phyloP scores from a whole-genome alignment of 495 filamentous ascomycete genomes.

The Annulohypoxylon maeteangense region DNA sequence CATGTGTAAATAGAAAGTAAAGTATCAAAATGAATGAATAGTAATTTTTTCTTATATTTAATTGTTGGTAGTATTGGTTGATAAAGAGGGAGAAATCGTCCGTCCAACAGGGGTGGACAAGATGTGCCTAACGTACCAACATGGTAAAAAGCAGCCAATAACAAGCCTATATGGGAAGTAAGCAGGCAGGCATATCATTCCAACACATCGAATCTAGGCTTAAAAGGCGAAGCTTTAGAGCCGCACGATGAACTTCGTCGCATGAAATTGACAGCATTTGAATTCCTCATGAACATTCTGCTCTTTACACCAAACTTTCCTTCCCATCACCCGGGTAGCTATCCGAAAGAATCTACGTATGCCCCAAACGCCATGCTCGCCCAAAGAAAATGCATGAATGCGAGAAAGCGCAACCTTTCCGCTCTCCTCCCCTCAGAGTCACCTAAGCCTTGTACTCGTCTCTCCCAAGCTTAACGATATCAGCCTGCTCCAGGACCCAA shows the following conservation, averaged over 20 bases:
- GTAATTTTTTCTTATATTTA: not conserved
- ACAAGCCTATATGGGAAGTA: not conserved
- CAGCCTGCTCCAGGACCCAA: slow-evolving; percentile 59
- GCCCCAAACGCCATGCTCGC: slow-evolving; percentile 16
- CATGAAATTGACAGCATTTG: not conserved
- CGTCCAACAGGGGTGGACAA: not conserved
- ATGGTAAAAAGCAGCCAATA: slow-evolving; percentile 4
- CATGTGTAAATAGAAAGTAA: not conserved
- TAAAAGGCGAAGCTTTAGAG: slow-evolving; percentile 3
- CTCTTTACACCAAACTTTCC: not conserved
- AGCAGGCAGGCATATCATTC: not conserved
- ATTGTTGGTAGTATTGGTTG: not conserved
- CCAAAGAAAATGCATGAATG: slow-evolving; percentile 1
- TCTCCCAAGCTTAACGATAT: slow-evolving; percentile 62
- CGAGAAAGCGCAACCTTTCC: not conserved
- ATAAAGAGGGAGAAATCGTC: not conserved
- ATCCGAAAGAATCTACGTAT: slow-evolving; percentile 9
- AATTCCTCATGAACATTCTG: not conserved
- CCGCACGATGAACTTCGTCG: not conserved
- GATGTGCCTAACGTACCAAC: not conserved
- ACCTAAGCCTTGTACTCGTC: slow-evolving; percentile 51
- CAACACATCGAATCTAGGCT: not conserved
- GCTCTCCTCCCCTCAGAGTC: not conserved
- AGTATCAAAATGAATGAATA: not conserved
- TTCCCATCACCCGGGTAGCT: not conserved